Evolutionary conservation across 2,329 filamentous ascomycete genomes (phyloP).

Genomic region (Lachnellula arida): DNA sequence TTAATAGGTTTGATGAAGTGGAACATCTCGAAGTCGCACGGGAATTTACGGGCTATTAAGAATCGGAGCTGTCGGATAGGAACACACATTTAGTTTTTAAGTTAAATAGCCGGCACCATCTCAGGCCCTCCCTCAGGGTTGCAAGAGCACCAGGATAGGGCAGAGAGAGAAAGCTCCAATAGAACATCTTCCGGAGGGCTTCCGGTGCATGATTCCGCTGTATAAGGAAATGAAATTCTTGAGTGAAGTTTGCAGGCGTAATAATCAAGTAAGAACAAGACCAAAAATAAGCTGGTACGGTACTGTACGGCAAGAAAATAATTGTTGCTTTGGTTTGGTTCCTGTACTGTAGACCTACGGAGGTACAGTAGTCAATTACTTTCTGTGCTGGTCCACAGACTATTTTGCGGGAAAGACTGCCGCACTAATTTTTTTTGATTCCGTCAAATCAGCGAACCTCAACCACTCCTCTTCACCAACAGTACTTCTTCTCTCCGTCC

Average conservation of each 20-base stretch:
- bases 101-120: not conserved
- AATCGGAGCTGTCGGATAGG: constrained; percentile 1
- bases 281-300: too few species aligned
- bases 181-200: not conserved
- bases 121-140: not conserved
- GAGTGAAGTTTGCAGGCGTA: too few species aligned
- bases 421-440: not conserved
- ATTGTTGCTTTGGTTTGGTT: not conserved
- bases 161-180: not conserved
- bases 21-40: not conserved
- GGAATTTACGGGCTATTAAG: not conserved
- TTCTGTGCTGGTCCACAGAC: not conserved
- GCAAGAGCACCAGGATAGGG: not conserved
- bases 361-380: not conserved
- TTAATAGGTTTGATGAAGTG: not conserved
- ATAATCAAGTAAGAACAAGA: too few species aligned
- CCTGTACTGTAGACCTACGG: not conserved
- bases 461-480: not conserved
- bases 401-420: not conserved
- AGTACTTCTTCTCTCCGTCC: not conserved
- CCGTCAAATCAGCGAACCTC: not conserved
- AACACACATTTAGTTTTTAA: constrained; percentile 2
- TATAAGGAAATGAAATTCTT: not conserved
- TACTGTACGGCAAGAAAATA: too few species aligned
- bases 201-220: not conserved